Conservation (phyloP, 2,329 filamentous ascomycete species). For the Pleomassaria siparia region DNA sequence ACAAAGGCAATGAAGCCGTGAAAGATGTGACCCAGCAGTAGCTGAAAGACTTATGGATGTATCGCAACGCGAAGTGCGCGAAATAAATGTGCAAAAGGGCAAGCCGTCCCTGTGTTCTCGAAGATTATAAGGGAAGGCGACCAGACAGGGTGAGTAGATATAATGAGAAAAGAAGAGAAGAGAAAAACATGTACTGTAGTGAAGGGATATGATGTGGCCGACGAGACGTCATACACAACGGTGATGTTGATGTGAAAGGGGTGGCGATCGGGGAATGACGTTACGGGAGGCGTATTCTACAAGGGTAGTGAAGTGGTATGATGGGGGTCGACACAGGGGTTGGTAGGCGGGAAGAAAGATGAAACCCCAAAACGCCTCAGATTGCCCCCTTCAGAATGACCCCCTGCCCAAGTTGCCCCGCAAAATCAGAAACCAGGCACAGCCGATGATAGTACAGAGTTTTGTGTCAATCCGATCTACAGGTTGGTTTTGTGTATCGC, state of each 20-base stretch:
- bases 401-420: not conserved
- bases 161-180: conserved; percentile 4
- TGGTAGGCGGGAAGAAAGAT: conserved; percentile 7
- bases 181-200: not conserved
- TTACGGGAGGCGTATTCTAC: not conserved
- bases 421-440: conserved; percentile 3
- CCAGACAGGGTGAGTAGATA: conserved; percentile 1
- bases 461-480: conserved; percentile 22
- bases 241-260: not conserved
- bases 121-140: conserved; percentile 11
- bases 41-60: not conserved
- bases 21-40: not conserved
- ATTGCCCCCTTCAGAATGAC: too few relatives aligned
- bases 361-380: conserved; percentile 21
- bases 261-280: not conserved
- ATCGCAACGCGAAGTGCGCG: not conserved
- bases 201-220: not conserved
- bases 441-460: conserved; percentile 19
- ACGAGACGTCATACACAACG: not conserved
- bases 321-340: not conserved
- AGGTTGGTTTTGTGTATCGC: conserved; percentile 7
- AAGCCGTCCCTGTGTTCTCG: conserved; percentile 4
- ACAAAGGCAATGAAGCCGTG: not conserved
- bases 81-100: not conserved
- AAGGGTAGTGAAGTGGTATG: not conserved